Evolutionary conservation across 2,329 filamentous ascomycete genomes (phyloP).

Genomic region (Celoporthe dispersa): DNA sequence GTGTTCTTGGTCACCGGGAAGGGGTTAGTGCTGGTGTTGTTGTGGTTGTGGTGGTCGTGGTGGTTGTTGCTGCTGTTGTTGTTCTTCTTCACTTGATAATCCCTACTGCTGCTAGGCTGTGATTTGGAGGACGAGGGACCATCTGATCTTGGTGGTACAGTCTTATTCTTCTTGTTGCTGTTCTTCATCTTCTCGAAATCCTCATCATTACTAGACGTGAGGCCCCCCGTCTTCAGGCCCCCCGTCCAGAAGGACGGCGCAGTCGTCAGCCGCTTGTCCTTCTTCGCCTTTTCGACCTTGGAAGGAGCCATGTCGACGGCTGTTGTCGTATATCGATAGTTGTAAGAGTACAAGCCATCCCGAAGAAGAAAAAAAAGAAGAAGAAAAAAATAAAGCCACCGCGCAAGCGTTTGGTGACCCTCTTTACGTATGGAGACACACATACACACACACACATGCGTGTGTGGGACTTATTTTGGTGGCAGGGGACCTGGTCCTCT

Average conservation of each 20-base stretch:
- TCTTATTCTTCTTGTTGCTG: not conserved
- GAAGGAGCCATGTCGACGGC: conserved; percentile 3
- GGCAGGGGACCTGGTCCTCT: not conserved
- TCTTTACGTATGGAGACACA: not conserved
- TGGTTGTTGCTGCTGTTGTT: conserved; percentile 1
- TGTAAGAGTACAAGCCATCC: not conserved
- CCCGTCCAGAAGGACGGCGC: not conserved
- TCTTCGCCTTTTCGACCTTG: conserved; percentile 11
- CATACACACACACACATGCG: not conserved
- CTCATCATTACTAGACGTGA: conserved; percentile 6
- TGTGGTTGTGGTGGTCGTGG: conserved; percentile 1
- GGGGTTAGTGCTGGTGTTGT: conserved; percentile 10
- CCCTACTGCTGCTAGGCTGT: not conserved
- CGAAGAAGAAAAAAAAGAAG: not conserved
- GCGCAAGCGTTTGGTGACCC: conserved; percentile 1
- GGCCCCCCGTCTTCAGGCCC: not conserved
- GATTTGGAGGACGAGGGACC: not conserved
- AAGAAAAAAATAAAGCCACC: not conserved
- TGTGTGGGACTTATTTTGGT: conserved; percentile 3
- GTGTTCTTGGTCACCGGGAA: not conserved
- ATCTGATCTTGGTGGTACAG: not conserved
- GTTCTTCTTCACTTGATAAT: conserved; percentile 2
- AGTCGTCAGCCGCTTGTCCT: conserved; percentile 8
- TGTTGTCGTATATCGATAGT: not conserved
- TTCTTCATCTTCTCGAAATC: not conserved